Conservation (phyloP, 2,329 filamentous ascomycete species). For the Cladosporium colombiae region DNA sequence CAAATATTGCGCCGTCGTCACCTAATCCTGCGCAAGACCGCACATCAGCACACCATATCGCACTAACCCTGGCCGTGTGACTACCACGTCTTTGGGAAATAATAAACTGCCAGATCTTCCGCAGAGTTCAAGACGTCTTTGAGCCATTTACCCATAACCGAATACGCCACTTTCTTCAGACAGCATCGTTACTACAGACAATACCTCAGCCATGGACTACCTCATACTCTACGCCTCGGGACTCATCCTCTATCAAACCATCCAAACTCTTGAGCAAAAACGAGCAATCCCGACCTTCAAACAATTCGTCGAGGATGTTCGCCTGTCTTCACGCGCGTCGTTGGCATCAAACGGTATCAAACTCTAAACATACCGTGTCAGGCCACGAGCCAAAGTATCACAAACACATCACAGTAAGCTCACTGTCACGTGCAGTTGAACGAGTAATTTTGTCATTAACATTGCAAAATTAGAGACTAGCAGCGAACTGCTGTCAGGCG, state of each 20-base stretch:
- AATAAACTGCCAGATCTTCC: background rate
- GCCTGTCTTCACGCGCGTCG: background rate
- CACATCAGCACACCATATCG: slow-evolving; percentile 10
- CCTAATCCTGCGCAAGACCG: slow-evolving; percentile 4
- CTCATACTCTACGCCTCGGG: slow-evolving; percentile 16
- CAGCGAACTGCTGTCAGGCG: background rate
- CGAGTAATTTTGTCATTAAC: background rate
- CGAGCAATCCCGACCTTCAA: slow-evolving; percentile 6
- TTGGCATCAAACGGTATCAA: slow-evolving; percentile 3
- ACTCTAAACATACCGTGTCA: background rate
- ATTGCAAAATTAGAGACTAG: background rate
- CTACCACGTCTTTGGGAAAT: background rate
- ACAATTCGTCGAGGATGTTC: background rate
- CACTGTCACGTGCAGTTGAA: background rate
- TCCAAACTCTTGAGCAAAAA: slow-evolving; percentile 5
- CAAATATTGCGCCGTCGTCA: slow-evolving; percentile 6
- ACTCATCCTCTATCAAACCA: slow-evolving; percentile 6
- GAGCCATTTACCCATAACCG: background rate
- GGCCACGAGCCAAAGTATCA: background rate
- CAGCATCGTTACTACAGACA: background rate
- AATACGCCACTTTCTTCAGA: background rate
- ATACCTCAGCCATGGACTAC: background rate
- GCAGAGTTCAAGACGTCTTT: background rate
- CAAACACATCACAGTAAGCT: background rate
- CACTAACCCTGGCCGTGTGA: background rate